These are phyloP conservation scores for Iris macrosiphon DNA, from an alignment of 106 monocot species.

Conservation along the genomic window DNA sequence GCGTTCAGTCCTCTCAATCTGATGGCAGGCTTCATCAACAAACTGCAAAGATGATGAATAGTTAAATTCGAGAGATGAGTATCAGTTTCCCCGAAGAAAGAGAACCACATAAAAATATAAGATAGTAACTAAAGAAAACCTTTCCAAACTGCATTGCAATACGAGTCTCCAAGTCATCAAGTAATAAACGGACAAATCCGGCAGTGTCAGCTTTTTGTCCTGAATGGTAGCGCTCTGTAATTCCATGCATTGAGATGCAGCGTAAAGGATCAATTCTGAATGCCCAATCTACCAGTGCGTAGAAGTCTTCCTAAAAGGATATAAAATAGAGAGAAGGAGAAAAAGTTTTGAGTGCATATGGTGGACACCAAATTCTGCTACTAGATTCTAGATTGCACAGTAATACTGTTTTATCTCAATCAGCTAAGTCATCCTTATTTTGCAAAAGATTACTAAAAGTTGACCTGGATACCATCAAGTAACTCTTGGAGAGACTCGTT, in stretches of 20 bases:
- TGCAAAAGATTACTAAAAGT: not conserved
- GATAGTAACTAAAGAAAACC: conserved; percentile 18
- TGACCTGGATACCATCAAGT: conserved; percentile 88
- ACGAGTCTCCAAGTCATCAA: conserved; percentile 77
- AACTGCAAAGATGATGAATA: conserved; percentile 40
- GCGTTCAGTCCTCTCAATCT: conserved; percentile 84
- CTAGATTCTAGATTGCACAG: too few species aligned
- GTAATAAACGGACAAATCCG: conserved; percentile 83
- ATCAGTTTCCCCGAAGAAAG: not conserved
- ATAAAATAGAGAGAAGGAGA: not conserved
- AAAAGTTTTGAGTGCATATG: not conserved
- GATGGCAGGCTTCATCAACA: conserved; percentile 91
- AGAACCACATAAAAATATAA: not conserved
- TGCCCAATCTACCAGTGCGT: conserved; percentile 86
- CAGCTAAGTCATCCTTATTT: not conserved
- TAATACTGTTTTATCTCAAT: not conserved
- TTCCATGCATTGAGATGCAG: conserved; percentile 95
- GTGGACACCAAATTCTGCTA: not conserved
- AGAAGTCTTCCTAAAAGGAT: conserved; percentile 77
- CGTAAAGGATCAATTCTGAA: conserved; percentile 81
- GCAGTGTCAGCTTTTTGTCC: conserved; percentile 91
- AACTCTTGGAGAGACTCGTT: conserved; percentile 89
- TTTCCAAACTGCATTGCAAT: conserved; percentile 68
- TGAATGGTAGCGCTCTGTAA: conserved; percentile 92
- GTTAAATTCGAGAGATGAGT: conserved; percentile 2